Percentiles rank a stretch among this genome's conserved stretches.
Evolutionary conservation across 2,329 filamentous ascomycete genomes (phyloP).

Genomic region (Tolypocladium album): DNA sequence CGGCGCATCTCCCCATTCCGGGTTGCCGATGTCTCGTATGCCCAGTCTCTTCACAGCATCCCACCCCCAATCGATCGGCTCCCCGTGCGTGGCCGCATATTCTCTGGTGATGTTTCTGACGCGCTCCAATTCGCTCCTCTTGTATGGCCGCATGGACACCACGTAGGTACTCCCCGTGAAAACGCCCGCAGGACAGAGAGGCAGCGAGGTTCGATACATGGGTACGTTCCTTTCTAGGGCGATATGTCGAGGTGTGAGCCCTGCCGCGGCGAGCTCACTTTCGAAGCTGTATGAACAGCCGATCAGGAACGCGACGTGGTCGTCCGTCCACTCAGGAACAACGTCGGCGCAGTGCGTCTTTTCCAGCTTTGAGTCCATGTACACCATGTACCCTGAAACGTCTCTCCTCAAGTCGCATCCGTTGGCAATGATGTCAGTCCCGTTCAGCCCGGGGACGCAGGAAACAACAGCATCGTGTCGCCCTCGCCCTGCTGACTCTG

Average conservation of each 20-base stretch:
- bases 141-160: neutral
- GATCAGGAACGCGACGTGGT: neutral
- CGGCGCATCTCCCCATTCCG: slow-evolving; percentile 46
- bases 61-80: neutral
- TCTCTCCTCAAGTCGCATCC: neutral
- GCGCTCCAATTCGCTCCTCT: neutral
- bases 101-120: neutral
- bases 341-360: neutral
- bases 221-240: neutral
- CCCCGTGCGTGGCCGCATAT: neutral
- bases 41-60: neutral
- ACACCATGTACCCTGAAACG: neutral
- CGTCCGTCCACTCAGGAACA: neutral
- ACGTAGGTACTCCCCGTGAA: neutral
- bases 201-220: neutral
- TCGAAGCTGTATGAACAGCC: neutral
- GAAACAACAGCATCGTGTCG: neutral
- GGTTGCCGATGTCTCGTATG: slow-evolving; percentile 7
- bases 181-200: neutral
- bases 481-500: neutral
- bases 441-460: neutral
- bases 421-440: neutral
- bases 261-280: neutral
- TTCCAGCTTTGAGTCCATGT: neutral
- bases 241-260: neutral